phyloP scores from a whole-genome alignment of 192 early-diverging fungal genomes.

The Pecoramyces ruminantium region DNA sequence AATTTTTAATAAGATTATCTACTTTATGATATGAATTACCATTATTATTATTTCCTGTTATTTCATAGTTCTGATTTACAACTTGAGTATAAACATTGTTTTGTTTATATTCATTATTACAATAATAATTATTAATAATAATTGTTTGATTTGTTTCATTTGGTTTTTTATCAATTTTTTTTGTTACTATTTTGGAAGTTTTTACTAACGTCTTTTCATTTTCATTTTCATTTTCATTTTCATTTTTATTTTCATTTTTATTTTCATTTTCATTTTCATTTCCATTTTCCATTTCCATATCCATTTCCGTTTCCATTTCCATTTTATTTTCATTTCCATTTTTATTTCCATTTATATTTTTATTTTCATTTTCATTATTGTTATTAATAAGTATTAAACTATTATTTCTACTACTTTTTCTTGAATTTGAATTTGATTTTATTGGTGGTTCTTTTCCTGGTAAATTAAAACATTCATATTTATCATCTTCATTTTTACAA shows the following conservation, averaged over 20 bases:
- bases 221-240: no score
- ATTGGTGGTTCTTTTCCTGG: not conserved
- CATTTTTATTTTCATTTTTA: no score
- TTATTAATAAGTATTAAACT: no score
- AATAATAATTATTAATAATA: not conserved
- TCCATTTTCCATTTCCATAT: no score
- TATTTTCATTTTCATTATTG: not conserved
- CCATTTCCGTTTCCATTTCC: no score
- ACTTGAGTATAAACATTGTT: not conserved
- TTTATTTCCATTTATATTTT: no score
- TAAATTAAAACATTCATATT: not conserved
- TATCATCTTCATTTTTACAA: not conserved
- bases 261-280: no score
- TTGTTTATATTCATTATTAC: not conserved
- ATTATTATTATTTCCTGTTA: not conserved
- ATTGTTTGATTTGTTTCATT: not conserved
- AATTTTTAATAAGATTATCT: not conserved
- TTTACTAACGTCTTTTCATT: not conserved
- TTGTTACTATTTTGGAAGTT: not conserved
- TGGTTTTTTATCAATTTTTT: not conserved
- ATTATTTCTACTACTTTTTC: not conserved
- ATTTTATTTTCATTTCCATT: not conserved
- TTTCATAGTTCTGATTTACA: not conserved
- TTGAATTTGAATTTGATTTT: not conserved
- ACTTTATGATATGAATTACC: not conserved